Conservation (phyloP, 169 alveolate genomes). For the Cryptosporidium bovis region DNA sequence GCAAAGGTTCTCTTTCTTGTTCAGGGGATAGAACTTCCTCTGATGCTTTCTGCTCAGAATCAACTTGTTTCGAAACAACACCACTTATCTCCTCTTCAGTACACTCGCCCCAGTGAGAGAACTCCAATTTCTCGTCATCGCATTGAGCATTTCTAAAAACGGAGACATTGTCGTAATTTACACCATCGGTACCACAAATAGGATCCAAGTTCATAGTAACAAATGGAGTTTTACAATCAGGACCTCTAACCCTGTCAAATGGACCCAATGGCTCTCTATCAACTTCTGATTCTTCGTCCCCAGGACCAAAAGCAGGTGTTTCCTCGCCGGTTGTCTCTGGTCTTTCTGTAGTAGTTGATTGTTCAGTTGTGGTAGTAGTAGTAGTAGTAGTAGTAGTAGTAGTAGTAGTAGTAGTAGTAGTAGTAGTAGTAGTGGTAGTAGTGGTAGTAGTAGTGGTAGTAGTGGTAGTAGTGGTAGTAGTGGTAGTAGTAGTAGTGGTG, state of each 20-base stretch:
- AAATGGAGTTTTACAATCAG: slow-evolving; percentile 28
- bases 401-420: not conserved
- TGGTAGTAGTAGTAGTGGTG: slow-evolving; percentile 12
- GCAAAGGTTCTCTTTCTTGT: not conserved
- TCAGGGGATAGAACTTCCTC: not conserved
- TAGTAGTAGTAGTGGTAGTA: slow-evolving; percentile 1
- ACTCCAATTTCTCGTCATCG: slow-evolving; percentile 23
- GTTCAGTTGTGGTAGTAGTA: slow-evolving; percentile 6
- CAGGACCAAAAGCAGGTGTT: slow-evolving; percentile 11
- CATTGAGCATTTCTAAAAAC: slow-evolving; percentile 68
- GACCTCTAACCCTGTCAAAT: slow-evolving; percentile 66
- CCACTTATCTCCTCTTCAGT: not conserved
- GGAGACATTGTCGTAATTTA: slow-evolving; percentile 16
- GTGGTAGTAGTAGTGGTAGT: slow-evolving; percentile 18
- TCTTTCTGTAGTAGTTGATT: not conserved
- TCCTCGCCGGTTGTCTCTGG: not conserved
- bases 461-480: slow-evolving; percentile 25
- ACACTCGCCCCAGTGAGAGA: slow-evolving; percentile 52
- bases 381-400: slow-evolving; percentile 10
- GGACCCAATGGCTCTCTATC: slow-evolving; percentile 37
- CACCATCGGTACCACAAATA: slow-evolving; percentile 58
- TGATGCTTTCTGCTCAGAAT: not conserved
- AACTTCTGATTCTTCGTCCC: slow-evolving; percentile 11
- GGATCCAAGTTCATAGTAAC: slow-evolving; percentile 23
- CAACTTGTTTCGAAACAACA: not conserved